Evolutionary conservation across 148 eudicot genomes (phyloP).

Genomic region (Pouteria glomerata): DNA sequence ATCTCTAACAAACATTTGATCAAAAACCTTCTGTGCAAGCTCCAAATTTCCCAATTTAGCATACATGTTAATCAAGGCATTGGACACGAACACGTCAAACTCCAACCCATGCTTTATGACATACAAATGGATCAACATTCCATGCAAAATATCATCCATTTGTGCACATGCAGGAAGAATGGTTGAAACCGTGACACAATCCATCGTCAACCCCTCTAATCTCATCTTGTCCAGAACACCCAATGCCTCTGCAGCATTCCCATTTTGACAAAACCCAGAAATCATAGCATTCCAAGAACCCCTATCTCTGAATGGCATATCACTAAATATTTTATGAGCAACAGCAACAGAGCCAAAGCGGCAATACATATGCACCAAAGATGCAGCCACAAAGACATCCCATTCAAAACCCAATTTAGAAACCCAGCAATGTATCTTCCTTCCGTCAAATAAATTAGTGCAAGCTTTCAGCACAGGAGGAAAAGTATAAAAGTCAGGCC

Average conservation of each 20-base stretch:
- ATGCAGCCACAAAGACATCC: constrained; percentile 50
- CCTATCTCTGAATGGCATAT: constrained; percentile 56
- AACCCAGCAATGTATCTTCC: constrained; percentile 41
- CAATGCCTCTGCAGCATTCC: constrained; percentile 40
- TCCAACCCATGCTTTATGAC: constrained; percentile 63
- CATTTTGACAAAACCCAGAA: constrained; percentile 63
- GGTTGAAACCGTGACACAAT: constrained; percentile 36
- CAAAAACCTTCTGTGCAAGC: too few relatives aligned
- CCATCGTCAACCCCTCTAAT: constrained; percentile 35
- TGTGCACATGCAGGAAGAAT: constrained; percentile 47
- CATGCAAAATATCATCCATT: too few relatives aligned
- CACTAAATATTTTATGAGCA: constrained; percentile 44
- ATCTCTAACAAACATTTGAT: constrained; percentile 25
- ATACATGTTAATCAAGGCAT: constrained; percentile 38
- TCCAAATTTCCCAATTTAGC: constrained; percentile 21
- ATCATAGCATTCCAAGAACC: constrained; percentile 75
- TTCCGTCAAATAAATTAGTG: constrained; percentile 38
- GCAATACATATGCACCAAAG: constrained; percentile 66
- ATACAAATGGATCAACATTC: constrained; percentile 44
- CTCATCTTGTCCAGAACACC: constrained; percentile 43
- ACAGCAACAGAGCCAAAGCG: constrained; percentile 33
- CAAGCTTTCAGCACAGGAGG: constrained; percentile 66
- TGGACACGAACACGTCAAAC: constrained; percentile 16
- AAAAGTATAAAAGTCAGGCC: constrained; percentile 65
- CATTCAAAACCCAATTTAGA: constrained; percentile 53